Percentiles rank a stretch among this genome's conserved stretches.
Conservation (phyloP, 331 rosid genomes). For the Quercus phellos region DNA sequence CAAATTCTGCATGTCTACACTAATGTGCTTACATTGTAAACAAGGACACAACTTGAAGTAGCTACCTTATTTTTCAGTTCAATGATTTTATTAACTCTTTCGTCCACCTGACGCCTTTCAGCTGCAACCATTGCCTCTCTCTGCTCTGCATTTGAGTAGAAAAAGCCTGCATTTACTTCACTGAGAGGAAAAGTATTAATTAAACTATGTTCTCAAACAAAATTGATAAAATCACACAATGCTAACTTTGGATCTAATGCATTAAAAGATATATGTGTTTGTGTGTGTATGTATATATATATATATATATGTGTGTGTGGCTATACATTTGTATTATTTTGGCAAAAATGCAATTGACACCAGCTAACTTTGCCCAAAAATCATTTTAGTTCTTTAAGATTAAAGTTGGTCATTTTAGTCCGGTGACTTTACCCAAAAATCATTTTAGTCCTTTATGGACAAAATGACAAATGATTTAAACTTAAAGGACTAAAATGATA, state of each 20-base stretch:
- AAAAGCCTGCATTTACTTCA: slow-evolving; percentile 94
- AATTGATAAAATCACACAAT: not conserved
- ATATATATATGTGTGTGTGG: too few species aligned
- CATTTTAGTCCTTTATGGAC: too few species aligned
- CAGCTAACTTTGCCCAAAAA: too few species aligned
- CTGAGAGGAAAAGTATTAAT: slow-evolving; percentile 42
- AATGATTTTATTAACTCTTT: slow-evolving; percentile 75
- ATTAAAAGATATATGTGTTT: not conserved
- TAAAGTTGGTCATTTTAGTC: too few species aligned
- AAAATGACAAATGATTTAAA: too few species aligned
- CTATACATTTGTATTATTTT: too few species aligned
- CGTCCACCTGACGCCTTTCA: slow-evolving; percentile 94
- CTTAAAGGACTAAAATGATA: too few species aligned
- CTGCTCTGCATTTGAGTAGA: slow-evolving; percentile 98
- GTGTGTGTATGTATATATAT: too few species aligned
- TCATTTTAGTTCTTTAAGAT: too few species aligned
- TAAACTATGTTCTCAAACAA: slow-evolving; percentile 10
- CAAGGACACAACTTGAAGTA: not conserved
- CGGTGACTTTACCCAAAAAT: too few species aligned
- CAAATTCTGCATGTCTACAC: not conserved
- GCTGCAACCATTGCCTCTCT: slow-evolving; percentile 94
- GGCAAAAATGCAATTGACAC: too few species aligned
- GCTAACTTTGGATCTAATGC: not conserved
- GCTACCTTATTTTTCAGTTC: slow-evolving; percentile 81
- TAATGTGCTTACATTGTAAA: not conserved